phyloP scores from a whole-genome alignment of 129 eudicot genomes.

The Tanacetum coccineum region DNA sequence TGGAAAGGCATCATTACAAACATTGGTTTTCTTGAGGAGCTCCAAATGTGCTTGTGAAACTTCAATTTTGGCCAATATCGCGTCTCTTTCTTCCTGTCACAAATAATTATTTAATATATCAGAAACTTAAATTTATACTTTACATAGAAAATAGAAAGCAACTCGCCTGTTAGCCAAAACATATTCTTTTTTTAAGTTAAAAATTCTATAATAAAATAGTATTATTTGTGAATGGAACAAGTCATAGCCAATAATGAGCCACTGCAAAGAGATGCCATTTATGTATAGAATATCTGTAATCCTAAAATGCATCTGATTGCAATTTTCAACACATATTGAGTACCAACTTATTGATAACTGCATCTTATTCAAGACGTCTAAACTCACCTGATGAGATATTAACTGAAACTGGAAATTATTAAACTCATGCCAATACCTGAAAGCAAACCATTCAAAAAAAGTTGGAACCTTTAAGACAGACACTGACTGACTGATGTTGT shows the following conservation, averaged over 20 bases:
- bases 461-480: slow-evolving; percentile 19
- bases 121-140: neutral
- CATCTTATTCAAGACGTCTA: neutral
- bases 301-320: neutral
- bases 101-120: slow-evolving; percentile 14
- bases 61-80: slow-evolving; percentile 86
- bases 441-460: slow-evolving; percentile 11
- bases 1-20: slow-evolving; percentile 89
- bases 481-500: neutral
- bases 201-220: neutral
- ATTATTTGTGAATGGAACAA: neutral
- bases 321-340: neutral
- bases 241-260: slow-evolving; percentile 14
- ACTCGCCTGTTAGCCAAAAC: neutral
- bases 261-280: slow-evolving; percentile 7
- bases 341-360: too few species aligned
- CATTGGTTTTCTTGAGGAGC: slow-evolving; percentile 80
- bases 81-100: slow-evolving; percentile 91
- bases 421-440: slow-evolving; percentile 97
- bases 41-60: slow-evolving; percentile 96
- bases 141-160: slow-evolving; percentile 1
- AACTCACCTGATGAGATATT: slow-evolving; percentile 78
- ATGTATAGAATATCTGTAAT: neutral
- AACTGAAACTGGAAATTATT: slow-evolving; percentile 93
- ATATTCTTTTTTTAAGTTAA: neutral